Conservation (phyloP, 2,329 filamentous ascomycete genomes). For the Cordyceps javanica region DNA sequence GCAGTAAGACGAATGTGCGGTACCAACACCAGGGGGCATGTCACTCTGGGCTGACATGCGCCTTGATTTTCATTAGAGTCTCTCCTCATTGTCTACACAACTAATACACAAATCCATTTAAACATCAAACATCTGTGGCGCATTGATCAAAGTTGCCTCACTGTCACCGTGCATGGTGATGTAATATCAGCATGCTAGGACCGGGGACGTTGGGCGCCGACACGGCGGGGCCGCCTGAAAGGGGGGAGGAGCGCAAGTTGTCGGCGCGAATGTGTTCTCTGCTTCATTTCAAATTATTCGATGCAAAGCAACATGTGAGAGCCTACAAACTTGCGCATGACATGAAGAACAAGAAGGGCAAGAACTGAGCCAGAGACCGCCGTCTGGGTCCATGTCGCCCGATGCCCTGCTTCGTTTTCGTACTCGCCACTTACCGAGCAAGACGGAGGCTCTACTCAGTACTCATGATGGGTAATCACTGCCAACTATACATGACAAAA, state of each 20-base stretch:
- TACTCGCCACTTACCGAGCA: no score
- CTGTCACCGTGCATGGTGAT: neutral
- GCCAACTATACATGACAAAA: no score
- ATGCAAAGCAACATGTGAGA: neutral
- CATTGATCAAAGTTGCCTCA: neutral
- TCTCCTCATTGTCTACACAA: neutral
- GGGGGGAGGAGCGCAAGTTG: no score
- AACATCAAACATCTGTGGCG: neutral
- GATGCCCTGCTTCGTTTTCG: no score
- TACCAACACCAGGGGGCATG: neutral
- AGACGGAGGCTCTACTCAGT: no score
- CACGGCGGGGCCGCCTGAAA: no score
- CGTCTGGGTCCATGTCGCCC: no score
- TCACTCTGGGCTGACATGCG: neutral
- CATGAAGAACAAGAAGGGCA: neutral
- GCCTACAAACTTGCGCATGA: neutral
- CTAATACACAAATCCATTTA: neutral
- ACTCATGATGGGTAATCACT: no score
- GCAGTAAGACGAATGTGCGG: neutral
- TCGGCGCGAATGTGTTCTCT: neutral
- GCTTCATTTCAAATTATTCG: neutral
- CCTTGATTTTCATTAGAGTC: neutral
- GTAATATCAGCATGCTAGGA: neutral
- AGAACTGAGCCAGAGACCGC: neutral
- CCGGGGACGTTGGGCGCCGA: neutral